phyloP scores from a whole-genome alignment of 805 yeast species.

The Yamadazyma ubonensis region DNA sequence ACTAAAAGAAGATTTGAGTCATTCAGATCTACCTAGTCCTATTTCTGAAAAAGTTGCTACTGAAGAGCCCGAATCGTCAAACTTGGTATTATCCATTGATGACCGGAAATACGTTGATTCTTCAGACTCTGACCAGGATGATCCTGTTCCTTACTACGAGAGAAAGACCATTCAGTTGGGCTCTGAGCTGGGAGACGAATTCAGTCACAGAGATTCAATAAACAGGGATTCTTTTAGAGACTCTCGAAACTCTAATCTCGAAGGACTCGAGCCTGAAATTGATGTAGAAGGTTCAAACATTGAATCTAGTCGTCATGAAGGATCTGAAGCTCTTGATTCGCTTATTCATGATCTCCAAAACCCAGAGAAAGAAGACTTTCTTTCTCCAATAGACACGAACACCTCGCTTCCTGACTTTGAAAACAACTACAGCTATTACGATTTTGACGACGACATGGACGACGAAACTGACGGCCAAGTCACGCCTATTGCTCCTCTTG shows the following conservation, averaged over 20 bases:
- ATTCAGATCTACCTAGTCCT: too few species aligned
- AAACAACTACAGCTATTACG: constrained; percentile 17
- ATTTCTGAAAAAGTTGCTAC: too few species aligned
- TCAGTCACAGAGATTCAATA: too few species aligned
- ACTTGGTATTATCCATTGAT: constrained; percentile 26
- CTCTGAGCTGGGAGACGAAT: background rate
- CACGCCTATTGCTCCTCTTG: constrained; percentile 27
- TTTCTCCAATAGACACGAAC: constrained; percentile 25
- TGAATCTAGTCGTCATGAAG: constrained; percentile 8
- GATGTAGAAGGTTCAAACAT: constrained; percentile 1
- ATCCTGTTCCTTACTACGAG: constrained; percentile 18
- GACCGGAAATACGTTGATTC: constrained; percentile 15
- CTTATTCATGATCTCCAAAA: constrained; percentile 36
- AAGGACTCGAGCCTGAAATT: background rate
- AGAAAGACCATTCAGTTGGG: constrained; percentile 6
- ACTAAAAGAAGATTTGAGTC: too few species aligned
- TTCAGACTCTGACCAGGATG: constrained; percentile 12
- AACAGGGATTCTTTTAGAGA: too few species aligned
- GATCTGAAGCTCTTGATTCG: constrained; percentile 31
- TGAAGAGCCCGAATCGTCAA: too few species aligned
- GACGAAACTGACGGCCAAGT: constrained; percentile 15
- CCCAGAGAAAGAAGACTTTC: constrained; percentile 6
- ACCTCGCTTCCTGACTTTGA: constrained; percentile 31
- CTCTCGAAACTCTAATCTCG: background rate
- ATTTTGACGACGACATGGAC: constrained; percentile 12